Conservation (phyloP, 495 filamentous ascomycete genomes). For the Platismatia glauca region DNA sequence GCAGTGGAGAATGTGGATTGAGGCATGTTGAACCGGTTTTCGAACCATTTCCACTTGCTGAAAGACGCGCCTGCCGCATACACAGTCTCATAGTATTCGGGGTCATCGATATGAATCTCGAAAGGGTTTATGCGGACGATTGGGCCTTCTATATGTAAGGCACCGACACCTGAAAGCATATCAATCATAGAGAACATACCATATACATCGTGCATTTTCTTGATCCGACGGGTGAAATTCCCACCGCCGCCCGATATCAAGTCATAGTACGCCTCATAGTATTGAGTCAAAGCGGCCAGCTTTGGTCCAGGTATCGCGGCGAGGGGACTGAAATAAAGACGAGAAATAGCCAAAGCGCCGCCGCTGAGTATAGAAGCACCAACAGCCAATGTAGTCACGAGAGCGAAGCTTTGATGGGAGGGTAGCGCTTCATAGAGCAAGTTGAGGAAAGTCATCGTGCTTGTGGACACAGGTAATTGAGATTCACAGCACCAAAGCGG, state of each 20-base stretch:
- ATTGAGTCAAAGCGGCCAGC: slow-evolving; percentile 41
- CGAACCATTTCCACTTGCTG: slow-evolving; percentile 12
- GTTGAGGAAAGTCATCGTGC: too few relatives aligned
- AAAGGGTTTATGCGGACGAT: slow-evolving; percentile 36
- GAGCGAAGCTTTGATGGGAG: too few relatives aligned
- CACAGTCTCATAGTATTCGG: slow-evolving; percentile 26
- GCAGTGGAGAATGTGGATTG: slow-evolving; percentile 11
- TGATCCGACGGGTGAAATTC: slow-evolving; percentile 34
- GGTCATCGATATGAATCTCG: slow-evolving; percentile 35
- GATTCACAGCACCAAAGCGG: too few relatives aligned
- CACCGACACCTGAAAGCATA: background rate
- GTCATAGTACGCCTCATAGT: slow-evolving; percentile 46
- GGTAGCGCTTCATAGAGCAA: too few relatives aligned
- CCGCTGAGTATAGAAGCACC: too few relatives aligned
- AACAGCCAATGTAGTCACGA: too few relatives aligned
- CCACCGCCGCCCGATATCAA: slow-evolving; percentile 28
- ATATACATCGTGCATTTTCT: slow-evolving; percentile 41
- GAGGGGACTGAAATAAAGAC: slow-evolving; percentile 37
- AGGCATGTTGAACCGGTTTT: slow-evolving; percentile 14
- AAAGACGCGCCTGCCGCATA: background rate
- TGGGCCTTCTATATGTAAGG: slow-evolving; percentile 26
- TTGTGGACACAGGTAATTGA: too few relatives aligned
- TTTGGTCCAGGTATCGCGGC: slow-evolving; percentile 40
- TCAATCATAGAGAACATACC: slow-evolving; percentile 25
- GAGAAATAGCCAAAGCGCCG: slow-evolving; percentile 6